Base-by-base conservation (phyloP, 371 early-diverging fungal genomes). In the Capillidium rhysosporum region DNA sequence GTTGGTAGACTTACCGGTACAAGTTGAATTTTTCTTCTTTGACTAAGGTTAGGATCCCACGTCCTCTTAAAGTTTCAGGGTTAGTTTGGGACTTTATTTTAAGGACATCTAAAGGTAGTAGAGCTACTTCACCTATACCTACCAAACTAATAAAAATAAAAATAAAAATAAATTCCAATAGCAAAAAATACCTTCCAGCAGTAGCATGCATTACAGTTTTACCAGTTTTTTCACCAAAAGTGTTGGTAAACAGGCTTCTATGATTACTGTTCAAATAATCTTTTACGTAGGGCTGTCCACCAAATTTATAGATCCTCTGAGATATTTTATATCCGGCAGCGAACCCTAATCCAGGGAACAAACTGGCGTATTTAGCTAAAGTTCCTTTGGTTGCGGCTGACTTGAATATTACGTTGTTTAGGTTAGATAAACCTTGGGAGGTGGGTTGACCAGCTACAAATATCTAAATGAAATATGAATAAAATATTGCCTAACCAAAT, bases 81-180 rank as follows among this genome's bases (percentile, higher is more conserved):
- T 91, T 89, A 25, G 90, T 92, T 72, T 96, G 96, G 63, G 80
- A 71, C 75, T 93, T 93, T 69, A 96, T 94, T 80, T 96, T 96
- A 56, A 96, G 73, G 24, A 89, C 92, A 66, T 96, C 97, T 57
- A 96, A 66, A 1, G 97, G 97, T 56, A 96, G 73, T 43, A 96
- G 72, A 16, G 88, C 87, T 59, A 96, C 86, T 66, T 96, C 97
- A 58, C 97, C 97, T 61, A 96, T 84, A 54, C 97, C 97, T 56
- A 96, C 85, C 55, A 93, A 55, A 70, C 87, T 86, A 58, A n/a
- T n/a, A n/a, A n/a, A n/a, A 18, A 40, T 26, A 29, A 9, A 3
- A 39, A 7, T 14, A 28, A 57, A 21, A 18, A 46, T 25, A 26
- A 18, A 7, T 34, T 14, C 3, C 12, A 14, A 9, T 18, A 7